These are phyloP conservation scores for Globisporangium orthogonon DNA, from an alignment of 352 stramenopile species.

Conservation along the genomic window DNA sequence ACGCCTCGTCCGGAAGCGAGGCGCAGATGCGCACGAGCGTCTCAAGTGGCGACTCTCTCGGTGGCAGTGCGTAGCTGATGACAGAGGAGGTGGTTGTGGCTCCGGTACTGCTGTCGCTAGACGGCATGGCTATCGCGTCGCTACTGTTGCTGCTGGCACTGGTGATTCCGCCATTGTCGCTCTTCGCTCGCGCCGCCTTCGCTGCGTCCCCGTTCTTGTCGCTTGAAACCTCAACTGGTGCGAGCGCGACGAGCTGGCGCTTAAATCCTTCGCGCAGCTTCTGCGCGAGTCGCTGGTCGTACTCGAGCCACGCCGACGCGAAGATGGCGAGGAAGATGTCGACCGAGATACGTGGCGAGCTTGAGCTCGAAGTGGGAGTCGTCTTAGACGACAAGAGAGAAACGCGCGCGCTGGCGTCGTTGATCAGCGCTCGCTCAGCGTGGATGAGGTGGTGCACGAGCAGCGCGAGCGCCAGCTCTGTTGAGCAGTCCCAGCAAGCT, in stretches of 20 bases:
- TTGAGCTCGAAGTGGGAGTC: neutral
- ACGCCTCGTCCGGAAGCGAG: conserved; percentile 25
- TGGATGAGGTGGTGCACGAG: conserved; percentile 35
- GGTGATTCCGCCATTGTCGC: neutral
- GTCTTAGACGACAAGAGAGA: neutral
- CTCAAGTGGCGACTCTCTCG: conserved; percentile 23
- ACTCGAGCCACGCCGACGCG: conserved; percentile 31
- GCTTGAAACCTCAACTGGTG: conserved; percentile 12
- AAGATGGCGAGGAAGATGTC: conserved; percentile 52
- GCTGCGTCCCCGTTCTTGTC: neutral
- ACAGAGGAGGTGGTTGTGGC: too few relatives aligned
- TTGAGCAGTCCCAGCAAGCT: conserved; percentile 27
- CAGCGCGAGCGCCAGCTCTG: conserved; percentile 24
- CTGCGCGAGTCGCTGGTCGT: conserved; percentile 31
- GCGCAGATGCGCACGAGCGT: conserved; percentile 27
- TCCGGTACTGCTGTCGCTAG: too few relatives aligned
- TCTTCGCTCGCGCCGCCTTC: neutral
- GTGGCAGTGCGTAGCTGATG: neutral
- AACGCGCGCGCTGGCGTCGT: conserved; percentile 4
- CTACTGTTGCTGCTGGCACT: too few relatives aligned
- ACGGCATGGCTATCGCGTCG: too few relatives aligned
- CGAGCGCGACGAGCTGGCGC: conserved; percentile 26
- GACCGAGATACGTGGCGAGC: conserved; percentile 15
- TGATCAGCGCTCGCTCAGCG: conserved; percentile 14
- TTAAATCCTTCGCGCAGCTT: conserved; percentile 46